Base-by-base conservation (phyloP, 176 grass and related monocot species). In the Avena eriantha region DNA sequence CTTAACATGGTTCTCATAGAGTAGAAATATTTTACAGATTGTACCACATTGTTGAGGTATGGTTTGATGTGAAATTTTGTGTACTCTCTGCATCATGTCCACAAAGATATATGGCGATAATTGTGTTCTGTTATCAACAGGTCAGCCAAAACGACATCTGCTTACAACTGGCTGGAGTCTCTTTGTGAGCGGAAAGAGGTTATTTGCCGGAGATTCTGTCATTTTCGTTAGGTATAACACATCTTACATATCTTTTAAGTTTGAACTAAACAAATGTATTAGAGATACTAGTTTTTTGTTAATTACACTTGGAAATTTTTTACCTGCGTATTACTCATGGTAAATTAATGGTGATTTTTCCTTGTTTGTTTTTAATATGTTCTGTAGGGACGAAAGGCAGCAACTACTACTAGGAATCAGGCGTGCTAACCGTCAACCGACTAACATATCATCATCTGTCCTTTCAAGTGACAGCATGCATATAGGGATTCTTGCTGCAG, bases 391-490 rank as follows among this genome's bases (percentile, higher is more conserved):
- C 55, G 88, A 92, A 87, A 94, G 89, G 18, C 87, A 91, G 56
- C 95, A 94, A 77, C 90, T 97, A 66, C 86, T 97, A 65, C 79
- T 97, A 55, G 95, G 95, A 87, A 92, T 94, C 77, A 87, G 92
- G 73, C 87, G 92, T 65, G 95, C 95, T 83, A 94, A 88, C 61
- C 82, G 92, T 29, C 92, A 91, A 56, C 92, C 87, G 55, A 92
- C 90, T 59, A 88, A 90, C 80, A 89, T 97, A 74, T 89, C 95
- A 48, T 97, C 95, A 73, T 97, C 95, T 61, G 95, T 97, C 74
- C 87, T 97, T 46, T 97, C 95, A 70, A 94, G 92, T 85, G 95
- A 97, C 89, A 97, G 95, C 79, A 97, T 97, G 95, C 95, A 97
- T 41, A 97, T 97, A 49, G 95, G 95, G 49, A 88, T 97, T 94